Conservation (phyloP, 2,329 filamentous ascomycete species). For the Aspergillus pseudoglaucus region DNA sequence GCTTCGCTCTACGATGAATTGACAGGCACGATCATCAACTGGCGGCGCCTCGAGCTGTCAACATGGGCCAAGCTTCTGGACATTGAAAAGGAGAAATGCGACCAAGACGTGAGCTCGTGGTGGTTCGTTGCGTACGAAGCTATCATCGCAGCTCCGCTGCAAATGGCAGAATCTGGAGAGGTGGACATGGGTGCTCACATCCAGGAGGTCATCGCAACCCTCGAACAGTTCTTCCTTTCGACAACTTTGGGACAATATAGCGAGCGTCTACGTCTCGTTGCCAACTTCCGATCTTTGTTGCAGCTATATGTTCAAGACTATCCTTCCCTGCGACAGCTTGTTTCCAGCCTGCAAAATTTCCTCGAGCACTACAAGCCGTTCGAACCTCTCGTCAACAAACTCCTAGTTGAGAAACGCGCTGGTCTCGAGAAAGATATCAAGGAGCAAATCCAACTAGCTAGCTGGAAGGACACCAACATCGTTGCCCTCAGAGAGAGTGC, state of each 20-base stretch:
- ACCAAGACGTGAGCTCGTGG: constrained; percentile 77
- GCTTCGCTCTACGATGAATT: constrained; percentile 66
- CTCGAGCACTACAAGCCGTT: constrained; percentile 69
- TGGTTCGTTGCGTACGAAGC: constrained; percentile 96
- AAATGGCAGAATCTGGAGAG: constrained; percentile 53
- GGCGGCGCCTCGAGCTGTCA: constrained; percentile 83
- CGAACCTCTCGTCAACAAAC: constrained; percentile 57
- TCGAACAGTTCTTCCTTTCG: constrained; percentile 71
- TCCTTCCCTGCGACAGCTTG: constrained; percentile 52
- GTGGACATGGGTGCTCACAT: constrained; percentile 60
- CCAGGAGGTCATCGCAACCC: constrained; percentile 62
- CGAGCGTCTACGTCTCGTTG: constrained; percentile 64
- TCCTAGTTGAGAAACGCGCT: constrained; percentile 60
- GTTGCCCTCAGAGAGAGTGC: constrained; percentile 82
- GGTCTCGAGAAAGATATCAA: constrained; percentile 87
- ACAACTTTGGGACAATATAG: constrained; percentile 77
- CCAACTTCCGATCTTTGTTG: constrained; percentile 58
- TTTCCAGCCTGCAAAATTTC: constrained; percentile 66
- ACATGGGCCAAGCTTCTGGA: constrained; percentile 90
- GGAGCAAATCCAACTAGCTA: constrained; percentile 85
- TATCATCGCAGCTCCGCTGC: constrained; percentile 67
- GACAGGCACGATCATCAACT: constrained; percentile 74
- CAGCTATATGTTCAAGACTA: constrained; percentile 55
- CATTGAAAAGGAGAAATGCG: constrained; percentile 68
- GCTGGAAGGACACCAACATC: constrained; percentile 98